Evolutionary conservation across 306 rosid species (phyloP), one percentile per base, ranked within the genome.

Genomic region (Quercus aquifolioides): DNA sequence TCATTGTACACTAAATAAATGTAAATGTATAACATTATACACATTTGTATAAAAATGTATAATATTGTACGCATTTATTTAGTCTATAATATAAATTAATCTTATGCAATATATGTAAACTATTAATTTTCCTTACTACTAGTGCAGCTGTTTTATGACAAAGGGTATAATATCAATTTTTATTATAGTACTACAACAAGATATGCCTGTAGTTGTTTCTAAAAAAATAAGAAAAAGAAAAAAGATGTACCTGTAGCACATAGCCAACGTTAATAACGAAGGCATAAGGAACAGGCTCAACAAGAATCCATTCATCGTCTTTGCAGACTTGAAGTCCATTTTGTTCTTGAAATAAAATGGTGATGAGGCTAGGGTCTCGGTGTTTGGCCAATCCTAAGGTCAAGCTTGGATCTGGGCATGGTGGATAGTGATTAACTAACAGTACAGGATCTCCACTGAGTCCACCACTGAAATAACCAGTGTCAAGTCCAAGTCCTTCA

Each of bases 361-460:
- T 93, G 52, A 91, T 84, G 12, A 91, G 63, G 20, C 74, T 60
- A 18, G 94, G 94, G 71, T 91, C 97, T 3, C 88, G 38, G 80
- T 91, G 97, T 49, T 88, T 87, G 10, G 86, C 79, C 59, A 85
- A 1, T 18, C 94, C 98, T 76, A 93, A 76, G 21, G 98, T 86
- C 74, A 93, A 77, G 73, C 89, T 86, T 55, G 97, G 94, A 10
- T 93, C 85, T 6, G 97, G 98, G 54, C 98, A 93, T 0, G 92
- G 88, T 12, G 97, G 97, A 62, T 88, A 93, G 77, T 93, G 91
- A 83, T 93, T 94, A 33, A 14, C 76, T 46, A 85, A 2, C 15
- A 93, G 0, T 7, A 54, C 5, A 56, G 93, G 93, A 77, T 69
- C 80, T 57, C 84, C 85, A 76, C 84, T 64, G 0, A 83, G 86